phyloP scores from a whole-genome alignment of 352 stramenopile species.

The Globisporangium uncinulatum region DNA sequence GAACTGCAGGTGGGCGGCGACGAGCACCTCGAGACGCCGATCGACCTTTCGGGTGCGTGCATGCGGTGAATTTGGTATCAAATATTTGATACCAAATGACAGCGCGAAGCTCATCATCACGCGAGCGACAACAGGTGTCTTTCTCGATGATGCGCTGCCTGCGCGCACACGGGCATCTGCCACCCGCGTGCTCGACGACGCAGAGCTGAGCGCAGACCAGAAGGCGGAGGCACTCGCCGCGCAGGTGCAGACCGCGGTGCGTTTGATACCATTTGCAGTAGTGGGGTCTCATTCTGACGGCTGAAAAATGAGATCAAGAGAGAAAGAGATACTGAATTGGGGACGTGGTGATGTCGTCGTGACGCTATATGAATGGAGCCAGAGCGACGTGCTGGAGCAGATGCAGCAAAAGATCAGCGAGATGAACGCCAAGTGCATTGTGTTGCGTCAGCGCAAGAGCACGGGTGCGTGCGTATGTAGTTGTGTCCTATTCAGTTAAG shows the following conservation, averaged over 20 bases:
- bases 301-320: no score
- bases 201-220: slow-evolving; percentile 29
- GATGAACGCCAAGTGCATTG: slow-evolving; percentile 72
- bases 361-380: neutral
- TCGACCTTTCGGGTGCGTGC: slow-evolving; percentile 48
- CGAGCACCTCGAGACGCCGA: slow-evolving; percentile 67
- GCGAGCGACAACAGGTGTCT: slow-evolving; percentile 34
- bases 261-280: neutral
- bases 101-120: no score
- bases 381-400: slow-evolving; percentile 52
- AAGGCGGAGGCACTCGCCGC: slow-evolving; percentile 36
- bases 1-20: slow-evolving; percentile 81
- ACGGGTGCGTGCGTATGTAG: slow-evolving; percentile 22
- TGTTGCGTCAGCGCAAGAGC: slow-evolving; percentile 74
- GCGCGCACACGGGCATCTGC: slow-evolving; percentile 26
- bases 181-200: slow-evolving; percentile 32
- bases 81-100: no score
- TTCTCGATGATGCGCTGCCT: slow-evolving; percentile 47
- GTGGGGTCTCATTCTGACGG: no score
- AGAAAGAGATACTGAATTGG: neutral
- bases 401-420: slow-evolving; percentile 83
- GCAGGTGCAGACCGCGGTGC: slow-evolving; percentile 41
- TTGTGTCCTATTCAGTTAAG: no score
- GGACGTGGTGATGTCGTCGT: slow-evolving; percentile 4
- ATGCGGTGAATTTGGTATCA: neutral